Base-by-base conservation (phyloP, 306 rosid genomes). In the Glycine soja region DNA sequence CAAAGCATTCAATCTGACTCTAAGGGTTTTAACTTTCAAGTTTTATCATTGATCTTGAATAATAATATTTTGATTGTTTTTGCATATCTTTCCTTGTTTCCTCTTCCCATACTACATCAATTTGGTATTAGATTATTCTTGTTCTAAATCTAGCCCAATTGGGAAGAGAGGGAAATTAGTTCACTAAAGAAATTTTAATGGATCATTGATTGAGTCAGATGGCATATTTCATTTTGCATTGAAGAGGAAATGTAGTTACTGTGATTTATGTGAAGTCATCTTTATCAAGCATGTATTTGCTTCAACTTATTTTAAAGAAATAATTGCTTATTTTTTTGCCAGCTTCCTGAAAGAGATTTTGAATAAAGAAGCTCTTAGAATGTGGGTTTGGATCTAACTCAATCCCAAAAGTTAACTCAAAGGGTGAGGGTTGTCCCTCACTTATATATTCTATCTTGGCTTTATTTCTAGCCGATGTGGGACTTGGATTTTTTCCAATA, bases 161-260 rank as follows among this genome's bases (percentile, higher is more conserved):
- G n/a, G 59, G 59, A 52, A 7, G 38, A 52, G 42, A 40, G 11
- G 46, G 30, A 42, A 73, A 74, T 66, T 30, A 42, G 43, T 68
- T 30, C 59, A n/a, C 66, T 19, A 8, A 42, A 18, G 57, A 24
- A 46, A 36, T 6, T 58, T 36, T 74, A 19, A 11, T 47, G 19
- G 71, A 75, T 45, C 45, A 10, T 58, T 38, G 68, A 58, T 43
- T 18, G 67, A 69, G 54, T 70, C 42, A 70, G 46, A 75, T 68
- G 64, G 52, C 61, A 68, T 47, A 74, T 65, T 57, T 9, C 15
- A 58, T 75, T 15, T 68, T 15, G 77, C 32, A 24, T 36, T 32
- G 46, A 59, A 46, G 11, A 71, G 71, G 43, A 32, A 69, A 24
- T 79, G 10, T 47, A 66, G 48, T 45, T 57, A 56, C 7, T 54